Conservation (phyloP, 164 flowering plant species). For the Berberis vulgaris region DNA sequence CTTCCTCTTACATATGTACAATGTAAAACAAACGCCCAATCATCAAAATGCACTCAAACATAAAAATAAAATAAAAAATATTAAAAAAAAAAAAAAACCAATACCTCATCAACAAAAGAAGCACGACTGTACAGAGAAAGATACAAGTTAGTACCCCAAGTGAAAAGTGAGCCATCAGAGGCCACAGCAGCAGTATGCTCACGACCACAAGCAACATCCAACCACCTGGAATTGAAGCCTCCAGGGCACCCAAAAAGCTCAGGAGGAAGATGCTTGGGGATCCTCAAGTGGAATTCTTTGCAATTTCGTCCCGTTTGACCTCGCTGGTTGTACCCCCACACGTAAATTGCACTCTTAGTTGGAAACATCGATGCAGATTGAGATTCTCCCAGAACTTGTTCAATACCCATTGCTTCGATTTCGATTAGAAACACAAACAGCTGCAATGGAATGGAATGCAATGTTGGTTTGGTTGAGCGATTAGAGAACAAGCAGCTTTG, state of each 20-base stretch:
- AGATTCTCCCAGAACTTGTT: conserved; percentile 41
- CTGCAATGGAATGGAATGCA: no score
- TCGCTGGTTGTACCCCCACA: conserved; percentile 91
- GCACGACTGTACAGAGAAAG: neutral
- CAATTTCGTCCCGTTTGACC: conserved; percentile 90
- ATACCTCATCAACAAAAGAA: neutral
- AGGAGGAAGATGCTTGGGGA: conserved; percentile 73
- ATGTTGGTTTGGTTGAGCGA: no score
- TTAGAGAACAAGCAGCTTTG: no score
- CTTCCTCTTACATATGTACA: no score
- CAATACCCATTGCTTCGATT: conserved; percentile 39
- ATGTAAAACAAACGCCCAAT: no score
- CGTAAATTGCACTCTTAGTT: conserved; percentile 89
- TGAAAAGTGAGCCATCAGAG: conserved; percentile 85
- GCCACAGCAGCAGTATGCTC: conserved; percentile 90
- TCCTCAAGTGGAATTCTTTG: conserved; percentile 56
- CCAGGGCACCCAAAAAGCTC: conserved; percentile 78
- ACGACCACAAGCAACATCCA: conserved; percentile 87
- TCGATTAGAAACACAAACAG: no score
- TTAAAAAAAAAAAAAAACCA: neutral
- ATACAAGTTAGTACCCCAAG: conserved; percentile 59
- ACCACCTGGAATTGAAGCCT: conserved; percentile 59
- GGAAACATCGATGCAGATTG: conserved; percentile 28
- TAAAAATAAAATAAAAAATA: neutral
- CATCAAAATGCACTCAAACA: neutral